Percentiles rank a stretch among this genome's conserved stretches.
phyloP scores from a whole-genome alignment of 2,329 filamentous ascomycete species.

The Colletotrichum shisoi region DNA sequence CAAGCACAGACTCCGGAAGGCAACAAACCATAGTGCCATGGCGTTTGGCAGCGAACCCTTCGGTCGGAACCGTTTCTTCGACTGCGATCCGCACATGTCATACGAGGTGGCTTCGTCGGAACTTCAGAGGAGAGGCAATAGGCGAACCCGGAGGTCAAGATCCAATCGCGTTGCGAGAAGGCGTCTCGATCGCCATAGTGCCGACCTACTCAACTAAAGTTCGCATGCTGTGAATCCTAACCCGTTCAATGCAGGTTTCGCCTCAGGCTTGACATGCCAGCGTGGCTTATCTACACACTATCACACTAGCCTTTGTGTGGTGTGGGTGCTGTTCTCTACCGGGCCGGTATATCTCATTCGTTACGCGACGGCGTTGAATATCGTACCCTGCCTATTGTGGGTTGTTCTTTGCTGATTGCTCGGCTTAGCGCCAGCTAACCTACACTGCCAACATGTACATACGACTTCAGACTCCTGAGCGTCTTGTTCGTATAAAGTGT shows the following conservation, averaged over 20 bases:
- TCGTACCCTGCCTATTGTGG: neutral
- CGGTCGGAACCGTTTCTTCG: neutral
- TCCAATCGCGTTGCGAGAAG: constrained; percentile 2
- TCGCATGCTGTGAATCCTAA: constrained; percentile 9
- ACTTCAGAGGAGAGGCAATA: constrained; percentile 6
- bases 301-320: neutral
- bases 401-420: neutral
- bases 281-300: neutral
- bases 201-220: neutral
- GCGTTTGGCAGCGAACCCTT: constrained; percentile 21
- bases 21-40: constrained; percentile 3
- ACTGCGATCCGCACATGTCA: neutral
- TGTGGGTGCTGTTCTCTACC: neutral
- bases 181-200: neutral
- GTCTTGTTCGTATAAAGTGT: neutral
- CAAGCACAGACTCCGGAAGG: constrained; percentile 6
- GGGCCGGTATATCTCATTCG: too few relatives aligned
- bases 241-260: constrained; percentile 7
- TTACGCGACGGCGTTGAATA: too few relatives aligned
- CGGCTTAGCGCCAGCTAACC: neutral
- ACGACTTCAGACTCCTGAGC: neutral
- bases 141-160: neutral
- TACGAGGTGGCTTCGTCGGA: constrained; percentile 21
- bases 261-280: neutral
- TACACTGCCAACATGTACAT: too few relatives aligned